Percentiles rank a stretch among this genome's conserved stretches.
phyloP scores from a whole-genome alignment of 1,139 yeast species.

The Candida tropicalis region DNA sequence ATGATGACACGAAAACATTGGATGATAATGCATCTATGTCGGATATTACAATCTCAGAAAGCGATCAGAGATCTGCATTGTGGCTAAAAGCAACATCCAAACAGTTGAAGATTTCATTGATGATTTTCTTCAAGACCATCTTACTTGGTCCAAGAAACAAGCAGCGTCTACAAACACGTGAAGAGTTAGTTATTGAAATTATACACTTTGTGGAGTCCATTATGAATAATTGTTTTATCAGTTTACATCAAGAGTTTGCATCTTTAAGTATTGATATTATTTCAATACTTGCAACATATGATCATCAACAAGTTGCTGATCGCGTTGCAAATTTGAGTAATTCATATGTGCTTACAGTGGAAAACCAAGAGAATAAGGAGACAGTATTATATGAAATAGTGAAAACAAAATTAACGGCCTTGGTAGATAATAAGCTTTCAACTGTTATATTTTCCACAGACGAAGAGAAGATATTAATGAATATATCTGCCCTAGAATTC shows the following conservation, averaged over 20 bases:
- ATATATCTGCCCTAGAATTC: conserved; percentile 32
- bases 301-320: conserved; percentile 14
- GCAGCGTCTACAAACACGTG: conserved; percentile 26
- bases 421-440: conserved; percentile 27
- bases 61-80: conserved; percentile 42
- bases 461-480: conserved; percentile 35
- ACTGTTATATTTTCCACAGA: conserved; percentile 30
- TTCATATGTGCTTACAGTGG: background rate
- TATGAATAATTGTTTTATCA: conserved; percentile 31
- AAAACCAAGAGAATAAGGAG: conserved; percentile 7
- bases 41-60: conserved; percentile 12
- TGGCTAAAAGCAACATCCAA: conserved; percentile 70
- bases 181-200: conserved; percentile 25
- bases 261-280: conserved; percentile 36
- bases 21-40: conserved; percentile 7
- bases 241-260: conserved; percentile 35
- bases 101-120: conserved; percentile 56
- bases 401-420: conserved; percentile 25
- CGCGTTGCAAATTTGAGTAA: conserved; percentile 8
- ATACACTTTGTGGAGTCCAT: conserved; percentile 26
- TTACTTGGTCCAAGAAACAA: conserved; percentile 19
- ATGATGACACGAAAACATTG: conserved; percentile 14
- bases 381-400: conserved; percentile 19
- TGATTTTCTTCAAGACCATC: conserved; percentile 32
- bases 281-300: conserved; percentile 22